These are phyloP conservation scores for Suhomyces bribrorum DNA, from an alignment of 1,139 yeast genomes.

Conservation along the genomic window DNA sequence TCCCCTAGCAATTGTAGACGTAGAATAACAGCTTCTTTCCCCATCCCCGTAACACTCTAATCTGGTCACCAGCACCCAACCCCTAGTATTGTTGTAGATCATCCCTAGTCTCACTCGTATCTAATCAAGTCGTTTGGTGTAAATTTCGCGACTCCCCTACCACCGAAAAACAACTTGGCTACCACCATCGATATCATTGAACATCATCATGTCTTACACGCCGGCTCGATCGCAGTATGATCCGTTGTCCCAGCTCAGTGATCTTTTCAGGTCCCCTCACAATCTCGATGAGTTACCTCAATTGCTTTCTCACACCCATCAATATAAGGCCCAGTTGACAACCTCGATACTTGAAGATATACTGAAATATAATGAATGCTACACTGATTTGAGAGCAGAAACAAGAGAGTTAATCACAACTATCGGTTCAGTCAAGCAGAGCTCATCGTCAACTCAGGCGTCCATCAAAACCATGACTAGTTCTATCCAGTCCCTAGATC, in stretches of 20 bases:
- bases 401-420: slow-evolving; percentile 51
- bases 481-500: slow-evolving; percentile 76
- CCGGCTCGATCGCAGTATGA: slow-evolving; percentile 22
- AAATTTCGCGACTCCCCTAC: not conserved
- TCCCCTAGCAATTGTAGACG: too few relatives aligned
- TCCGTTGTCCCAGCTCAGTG: slow-evolving; percentile 36
- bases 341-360: slow-evolving; percentile 37
- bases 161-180: not conserved
- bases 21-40: too few relatives aligned
- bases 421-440: slow-evolving; percentile 27
- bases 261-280: slow-evolving; percentile 43
- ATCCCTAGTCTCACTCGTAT: too few relatives aligned
- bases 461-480: slow-evolving; percentile 71
- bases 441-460: slow-evolving; percentile 51
- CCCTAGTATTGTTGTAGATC: too few relatives aligned
- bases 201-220: not conserved
- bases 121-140: not conserved
- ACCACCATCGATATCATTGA: not conserved
- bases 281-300: slow-evolving; percentile 50
- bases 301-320: slow-evolving; percentile 37
- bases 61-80: too few relatives aligned
- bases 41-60: too few relatives aligned
- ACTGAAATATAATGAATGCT: slow-evolving; percentile 27
- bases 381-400: slow-evolving; percentile 35
- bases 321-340: slow-evolving; percentile 51